Percentiles rank a stretch among this genome's conserved stretches.
phyloP scores from a whole-genome alignment of 2,329 filamentous ascomycete genomes.

The Pezicula rhizophila region DNA sequence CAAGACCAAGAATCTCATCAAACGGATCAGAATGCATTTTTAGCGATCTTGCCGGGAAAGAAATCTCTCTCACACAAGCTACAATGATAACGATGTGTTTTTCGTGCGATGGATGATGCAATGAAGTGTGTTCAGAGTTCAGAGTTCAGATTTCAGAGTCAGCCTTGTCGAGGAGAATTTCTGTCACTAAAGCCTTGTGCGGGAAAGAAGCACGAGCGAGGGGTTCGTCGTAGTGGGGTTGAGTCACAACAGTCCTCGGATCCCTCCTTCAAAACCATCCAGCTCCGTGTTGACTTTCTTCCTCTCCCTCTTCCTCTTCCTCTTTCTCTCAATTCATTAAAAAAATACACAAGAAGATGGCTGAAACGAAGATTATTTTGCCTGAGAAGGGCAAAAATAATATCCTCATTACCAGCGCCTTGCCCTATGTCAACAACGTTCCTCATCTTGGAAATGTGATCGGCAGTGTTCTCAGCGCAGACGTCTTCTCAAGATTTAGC shows the following conservation, averaged over 20 bases:
- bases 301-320: slow-evolving; percentile 2
- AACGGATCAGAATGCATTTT: slow-evolving; percentile 23
- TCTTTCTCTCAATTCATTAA: slow-evolving; percentile 4
- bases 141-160: not conserved
- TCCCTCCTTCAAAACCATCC: slow-evolving; percentile 5
- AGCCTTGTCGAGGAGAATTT: not conserved
- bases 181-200: not conserved
- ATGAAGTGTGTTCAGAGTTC: not conserved
- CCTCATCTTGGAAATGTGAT: slow-evolving; percentile 87
- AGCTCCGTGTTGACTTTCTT: slow-evolving; percentile 3
- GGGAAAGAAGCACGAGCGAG: not conserved
- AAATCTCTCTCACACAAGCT: too few relatives aligned
- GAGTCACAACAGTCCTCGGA: not conserved
- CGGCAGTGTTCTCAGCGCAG: slow-evolving; percentile 80
- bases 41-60: not conserved
- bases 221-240: not conserved
- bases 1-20: slow-evolving; percentile 47
- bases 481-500: slow-evolving; percentile 78
- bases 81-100: not conserved
- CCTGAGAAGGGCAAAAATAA: slow-evolving; percentile 74
- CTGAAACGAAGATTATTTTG: slow-evolving; percentile 39
- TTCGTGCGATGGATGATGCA: not conserved
- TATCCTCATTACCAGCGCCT: slow-evolving; percentile 83
- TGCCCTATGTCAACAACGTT: slow-evolving; percentile 76
- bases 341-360: slow-evolving; percentile 15